phyloP scores from a whole-genome alignment of 805 yeast species.

The Saturnispora gosingensis region DNA sequence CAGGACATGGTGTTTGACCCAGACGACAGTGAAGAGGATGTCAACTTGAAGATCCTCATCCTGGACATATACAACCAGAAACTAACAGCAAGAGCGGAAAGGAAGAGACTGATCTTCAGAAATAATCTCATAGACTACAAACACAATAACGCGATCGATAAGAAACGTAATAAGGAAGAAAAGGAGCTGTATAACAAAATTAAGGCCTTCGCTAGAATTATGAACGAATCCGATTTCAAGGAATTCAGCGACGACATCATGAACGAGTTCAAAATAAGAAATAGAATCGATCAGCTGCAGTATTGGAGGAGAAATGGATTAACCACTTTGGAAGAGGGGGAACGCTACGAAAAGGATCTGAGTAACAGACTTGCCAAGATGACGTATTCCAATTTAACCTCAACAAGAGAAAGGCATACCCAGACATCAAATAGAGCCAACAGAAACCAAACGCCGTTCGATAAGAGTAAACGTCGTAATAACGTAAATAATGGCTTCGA shows the following conservation, averaged over 20 bases:
- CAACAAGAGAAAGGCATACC: conserved; percentile 24
- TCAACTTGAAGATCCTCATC: conserved; percentile 79
- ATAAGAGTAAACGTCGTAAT: conserved; percentile 19
- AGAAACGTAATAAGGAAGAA: conserved; percentile 81
- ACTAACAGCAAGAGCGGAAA: conserved; percentile 84
- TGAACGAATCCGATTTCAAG: conserved; percentile 75
- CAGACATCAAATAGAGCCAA: conserved; percentile 25
- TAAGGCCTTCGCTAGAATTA: conserved; percentile 71
- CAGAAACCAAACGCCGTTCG: conserved; percentile 23
- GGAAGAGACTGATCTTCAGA: conserved; percentile 71
- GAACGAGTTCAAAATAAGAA: conserved; percentile 68
- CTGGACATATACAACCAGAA: conserved; percentile 85
- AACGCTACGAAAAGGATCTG: conserved; percentile 83
- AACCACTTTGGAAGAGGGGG: conserved; percentile 72
- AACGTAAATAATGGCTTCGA: conserved; percentile 24
- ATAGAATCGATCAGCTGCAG: conserved; percentile 81
- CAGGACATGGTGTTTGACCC: conserved; percentile 95
- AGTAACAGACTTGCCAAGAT: conserved; percentile 42
- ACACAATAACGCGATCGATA: conserved; percentile 71
- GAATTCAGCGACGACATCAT: conserved; percentile 64
- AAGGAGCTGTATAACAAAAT: conserved; percentile 68
- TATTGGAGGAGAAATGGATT: conserved; percentile 91
- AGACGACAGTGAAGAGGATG: conserved; percentile 81
- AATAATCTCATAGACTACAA: conserved; percentile 80
- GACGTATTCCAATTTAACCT: conserved; percentile 9